phyloP scores from a whole-genome alignment of 73 alveolate genomes.

The Paramecium bursaria region DNA sequence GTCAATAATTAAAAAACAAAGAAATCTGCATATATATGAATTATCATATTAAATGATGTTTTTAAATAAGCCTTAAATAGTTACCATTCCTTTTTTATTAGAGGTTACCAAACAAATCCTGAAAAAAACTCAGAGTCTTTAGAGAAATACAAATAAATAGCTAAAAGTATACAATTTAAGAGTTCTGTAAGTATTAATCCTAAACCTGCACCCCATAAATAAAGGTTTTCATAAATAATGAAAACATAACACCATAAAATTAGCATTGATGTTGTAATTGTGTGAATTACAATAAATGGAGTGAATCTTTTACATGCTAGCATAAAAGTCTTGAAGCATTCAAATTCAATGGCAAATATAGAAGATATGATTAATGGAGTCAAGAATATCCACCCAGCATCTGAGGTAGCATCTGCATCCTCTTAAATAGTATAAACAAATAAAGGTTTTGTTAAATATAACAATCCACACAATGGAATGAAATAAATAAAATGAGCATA shows the following conservation, averaged over 20 bases:
- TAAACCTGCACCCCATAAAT: too few relatives aligned
- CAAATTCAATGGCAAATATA: neutral
- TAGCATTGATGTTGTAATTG: neutral
- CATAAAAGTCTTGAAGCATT: neutral
- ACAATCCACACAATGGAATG: neutral
- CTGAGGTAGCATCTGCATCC: neutral
- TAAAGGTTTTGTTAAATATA: neutral
- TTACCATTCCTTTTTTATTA: too few relatives aligned
- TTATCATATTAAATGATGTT: slow-evolving; percentile 28
- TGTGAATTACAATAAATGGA: neutral
- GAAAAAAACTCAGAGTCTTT: too few relatives aligned
- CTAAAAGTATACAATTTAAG: too few relatives aligned
- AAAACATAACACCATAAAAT: neutral
- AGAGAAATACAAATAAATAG: too few relatives aligned
- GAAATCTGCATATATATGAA: slow-evolving; percentile 24
- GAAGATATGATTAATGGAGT: neutral
- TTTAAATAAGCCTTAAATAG: too few relatives aligned
- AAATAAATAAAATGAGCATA: neutral
- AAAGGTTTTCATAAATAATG: too few relatives aligned
- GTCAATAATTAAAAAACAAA: slow-evolving; percentile 56
- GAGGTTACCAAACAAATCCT: too few relatives aligned
- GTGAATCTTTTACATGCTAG: neutral
- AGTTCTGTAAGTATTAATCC: too few relatives aligned
- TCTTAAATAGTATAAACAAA: neutral
- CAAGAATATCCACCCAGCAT: neutral